Percentiles rank a stretch among this genome's conserved stretches.
phyloP scores from a whole-genome alignment of 164 flowering plant species.

The Stephania cephalantha region DNA sequence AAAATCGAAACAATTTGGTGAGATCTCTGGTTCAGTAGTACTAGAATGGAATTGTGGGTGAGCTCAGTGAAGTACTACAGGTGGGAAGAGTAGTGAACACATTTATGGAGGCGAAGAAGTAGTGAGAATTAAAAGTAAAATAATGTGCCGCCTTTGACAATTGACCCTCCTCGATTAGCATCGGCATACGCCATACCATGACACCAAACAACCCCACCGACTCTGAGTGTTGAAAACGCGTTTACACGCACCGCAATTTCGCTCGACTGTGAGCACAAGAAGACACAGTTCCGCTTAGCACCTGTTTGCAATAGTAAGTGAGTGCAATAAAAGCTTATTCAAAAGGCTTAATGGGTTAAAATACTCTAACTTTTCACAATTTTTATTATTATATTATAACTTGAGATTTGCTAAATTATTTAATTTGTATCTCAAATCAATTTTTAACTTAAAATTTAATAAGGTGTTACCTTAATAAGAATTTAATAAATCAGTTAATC shows the following conservation, averaged over 20 bases:
- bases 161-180: neutral
- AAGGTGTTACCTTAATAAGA: too few species aligned
- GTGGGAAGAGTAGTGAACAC: neutral
- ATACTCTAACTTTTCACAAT: too few species aligned
- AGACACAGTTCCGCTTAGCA: too few species aligned
- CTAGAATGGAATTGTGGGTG: neutral
- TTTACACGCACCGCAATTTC: neutral
- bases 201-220: neutral
- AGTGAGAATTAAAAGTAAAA: neutral
- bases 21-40: neutral
- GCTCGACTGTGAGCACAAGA: neutral
- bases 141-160: neutral
- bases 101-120: neutral
- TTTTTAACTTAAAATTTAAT: too few species aligned
- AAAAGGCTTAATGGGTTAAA: too few species aligned
- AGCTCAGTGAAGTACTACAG: neutral
- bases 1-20: neutral
- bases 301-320: too few species aligned
- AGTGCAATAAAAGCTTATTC: too few species aligned
- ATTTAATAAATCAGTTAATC: too few species aligned
- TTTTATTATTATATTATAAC: too few species aligned
- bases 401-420: too few species aligned
- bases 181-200: too few species aligned
- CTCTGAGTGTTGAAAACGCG: neutral
- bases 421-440: too few species aligned